Base-by-base conservation (phyloP, 768 basidiomycete species). In the Clitopilus passeckerianus region DNA sequence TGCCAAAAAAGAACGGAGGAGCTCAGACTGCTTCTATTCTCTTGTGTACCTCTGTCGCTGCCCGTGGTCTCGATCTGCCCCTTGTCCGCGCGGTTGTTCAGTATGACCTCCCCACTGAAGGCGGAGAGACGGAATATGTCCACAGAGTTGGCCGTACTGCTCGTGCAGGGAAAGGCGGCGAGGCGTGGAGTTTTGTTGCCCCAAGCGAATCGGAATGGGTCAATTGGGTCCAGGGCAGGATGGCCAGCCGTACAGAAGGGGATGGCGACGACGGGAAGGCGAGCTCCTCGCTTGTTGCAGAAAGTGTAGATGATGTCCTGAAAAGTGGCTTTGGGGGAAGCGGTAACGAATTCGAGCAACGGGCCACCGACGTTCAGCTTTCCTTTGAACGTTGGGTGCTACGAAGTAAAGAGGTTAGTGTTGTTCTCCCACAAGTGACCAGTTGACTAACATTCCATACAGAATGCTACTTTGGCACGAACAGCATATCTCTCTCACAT, bases 141-240 rank as follows among this genome's bases (percentile, higher is more conserved):
- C 97, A 99, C 75, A 85, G 97, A 53, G 93, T 98, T 7, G 97
- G 97, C 27, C 87, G 97, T 55, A 99, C 97, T 2, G 97, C 97
- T 14, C 93, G 97, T 71, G 95, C 90, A 7, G 97, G 97, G 14
- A 91, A 89, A 64, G 91, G 93, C 23, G 97, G 97, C 60, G 93
- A 98, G 71, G 93, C 95, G 1, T 98, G 95, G 95, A 87, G 89
- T 59, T 86, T 99, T 59, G 86, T 98, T 41, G 79, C 86, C 1
- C 95, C 95, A 0, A 90, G 85, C 64, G 97, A 99, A 74, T 76
- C 78, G 14, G 87, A 82, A 53, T 99, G 97, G 96, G 88, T 95
- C 2, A 80, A 85, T 52, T 95, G 95, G 95, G 86, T 95, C 1
- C 86, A 94, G 71, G 77, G 72, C 18, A 89, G 86, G 71, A 95